Conservation (phyloP, 306 rosid species). For the Pueraria montana region DNA sequence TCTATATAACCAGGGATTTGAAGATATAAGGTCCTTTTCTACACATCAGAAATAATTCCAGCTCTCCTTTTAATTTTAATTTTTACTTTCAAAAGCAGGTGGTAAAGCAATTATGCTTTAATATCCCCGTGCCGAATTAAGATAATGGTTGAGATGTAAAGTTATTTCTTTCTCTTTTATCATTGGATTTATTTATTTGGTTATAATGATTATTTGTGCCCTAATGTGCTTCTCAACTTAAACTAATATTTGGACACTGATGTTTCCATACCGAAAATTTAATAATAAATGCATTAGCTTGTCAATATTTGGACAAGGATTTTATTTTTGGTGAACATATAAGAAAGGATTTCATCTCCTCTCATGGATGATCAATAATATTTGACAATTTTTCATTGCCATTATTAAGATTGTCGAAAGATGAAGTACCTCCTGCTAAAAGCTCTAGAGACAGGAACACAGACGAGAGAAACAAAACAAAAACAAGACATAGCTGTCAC, state of each 20-base stretch:
- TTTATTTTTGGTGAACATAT: background rate
- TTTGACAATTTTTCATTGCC: background rate
- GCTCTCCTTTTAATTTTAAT: background rate
- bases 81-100: background rate
- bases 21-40: constrained; percentile 20
- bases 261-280: too few species aligned
- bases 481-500: background rate
- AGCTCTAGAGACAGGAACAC: background rate
- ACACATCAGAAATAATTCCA: background rate
- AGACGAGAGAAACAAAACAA: background rate
- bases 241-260: too few species aligned
- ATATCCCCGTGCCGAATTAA: background rate
- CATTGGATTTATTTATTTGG: background rate
- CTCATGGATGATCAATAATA: background rate
- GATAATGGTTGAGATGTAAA: background rate
- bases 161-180: background rate
- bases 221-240: too few species aligned
- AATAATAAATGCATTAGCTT: too few species aligned
- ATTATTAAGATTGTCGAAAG: background rate
- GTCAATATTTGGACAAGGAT: background rate
- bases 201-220: background rate
- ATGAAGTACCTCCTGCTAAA: background rate
- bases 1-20: background rate
- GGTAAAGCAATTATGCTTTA: background rate
- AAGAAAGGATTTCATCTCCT: background rate